These are phyloP conservation scores for Aspergillus haitiensis DNA, from an alignment of 495 filamentous ascomycete genomes.

Conservation along the genomic window DNA sequence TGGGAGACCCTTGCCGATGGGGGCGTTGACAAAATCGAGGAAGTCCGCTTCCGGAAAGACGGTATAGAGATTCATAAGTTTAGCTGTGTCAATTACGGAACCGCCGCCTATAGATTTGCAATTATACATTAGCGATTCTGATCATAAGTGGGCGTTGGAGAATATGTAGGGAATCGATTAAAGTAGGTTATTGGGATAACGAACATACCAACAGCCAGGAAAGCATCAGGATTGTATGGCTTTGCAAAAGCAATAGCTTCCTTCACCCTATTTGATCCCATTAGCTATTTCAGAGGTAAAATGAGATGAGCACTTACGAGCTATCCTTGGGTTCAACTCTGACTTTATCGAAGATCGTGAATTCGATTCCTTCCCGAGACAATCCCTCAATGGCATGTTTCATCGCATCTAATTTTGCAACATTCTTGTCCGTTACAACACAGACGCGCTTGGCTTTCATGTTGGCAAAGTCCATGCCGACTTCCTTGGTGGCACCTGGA, in stretches of 20 bases:
- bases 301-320: conserved; percentile 55
- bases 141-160: too few species aligned
- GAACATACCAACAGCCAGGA: conserved; percentile 78
- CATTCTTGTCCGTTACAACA: conserved; percentile 84
- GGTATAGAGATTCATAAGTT: conserved; percentile 96
- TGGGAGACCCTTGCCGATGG: conserved; percentile 82
- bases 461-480: conserved; percentile 98
- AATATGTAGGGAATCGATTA: too few species aligned
- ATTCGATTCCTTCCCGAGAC: conserved; percentile 72
- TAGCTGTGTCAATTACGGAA: conserved; percentile 94
- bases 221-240: conserved; percentile 77
- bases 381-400: conserved; percentile 77
- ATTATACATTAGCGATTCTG: too few species aligned
- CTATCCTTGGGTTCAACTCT: conserved; percentile 90
- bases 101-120: conserved; percentile 48
- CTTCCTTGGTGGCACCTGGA: conserved; percentile 88
- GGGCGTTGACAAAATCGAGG: conserved; percentile 96
- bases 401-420: conserved; percentile 80
- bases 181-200: too few species aligned
- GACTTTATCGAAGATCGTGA: conserved; percentile 74
- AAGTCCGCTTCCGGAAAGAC: conserved; percentile 86
- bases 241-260: conserved; percentile 85
- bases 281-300: conserved; percentile 1
- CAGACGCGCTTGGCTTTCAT: conserved; percentile 82
- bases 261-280: conserved; percentile 48